A percentile compares a stretch with the other conserved stretches of the same genome.
These are phyloP conservation scores for Kwoniella newhampshirensis DNA, from an alignment of 768 basidiomycete species.

Conservation along the genomic window DNA sequence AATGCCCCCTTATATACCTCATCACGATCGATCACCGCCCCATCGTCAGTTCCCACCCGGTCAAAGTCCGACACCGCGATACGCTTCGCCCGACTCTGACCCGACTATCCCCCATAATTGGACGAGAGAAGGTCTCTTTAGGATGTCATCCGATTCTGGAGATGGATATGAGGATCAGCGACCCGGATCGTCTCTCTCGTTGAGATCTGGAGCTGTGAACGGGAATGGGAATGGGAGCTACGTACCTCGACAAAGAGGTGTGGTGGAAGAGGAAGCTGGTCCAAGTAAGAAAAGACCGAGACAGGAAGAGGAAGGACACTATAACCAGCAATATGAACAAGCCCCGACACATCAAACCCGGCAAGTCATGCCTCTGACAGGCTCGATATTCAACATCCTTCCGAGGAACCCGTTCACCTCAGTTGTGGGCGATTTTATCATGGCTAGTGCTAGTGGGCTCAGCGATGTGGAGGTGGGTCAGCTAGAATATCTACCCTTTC, in stretches of 20 bases:
- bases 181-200: background rate
- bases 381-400: conserved; percentile 47
- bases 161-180: conserved; percentile 1
- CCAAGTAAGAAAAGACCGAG: conserved; percentile 34
- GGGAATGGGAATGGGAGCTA: conserved; percentile 11
- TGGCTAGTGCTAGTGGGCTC: conserved; percentile 33
- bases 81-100: conserved; percentile 42
- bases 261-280: conserved; percentile 12
- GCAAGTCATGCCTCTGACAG: conserved; percentile 17
- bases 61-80: conserved; percentile 28
- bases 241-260: conserved; percentile 9
- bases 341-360: background rate
- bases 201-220: background rate
- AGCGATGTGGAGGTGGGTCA: conserved; percentile 45
- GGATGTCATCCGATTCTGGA: conserved; percentile 24
- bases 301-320: conserved; percentile 14
- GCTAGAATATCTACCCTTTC: background rate
- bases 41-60: conserved; percentile 1
- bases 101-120: conserved; percentile 20
- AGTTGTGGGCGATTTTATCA: conserved; percentile 46
- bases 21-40: conserved; percentile 37
- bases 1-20: conserved; percentile 27
- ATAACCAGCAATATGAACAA: conserved; percentile 1
- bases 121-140: no score
- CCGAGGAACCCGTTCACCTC: conserved; percentile 45